Base-by-base conservation (phyloP, 768 basidiomycete genomes). In the Rickenella mellea region DNA sequence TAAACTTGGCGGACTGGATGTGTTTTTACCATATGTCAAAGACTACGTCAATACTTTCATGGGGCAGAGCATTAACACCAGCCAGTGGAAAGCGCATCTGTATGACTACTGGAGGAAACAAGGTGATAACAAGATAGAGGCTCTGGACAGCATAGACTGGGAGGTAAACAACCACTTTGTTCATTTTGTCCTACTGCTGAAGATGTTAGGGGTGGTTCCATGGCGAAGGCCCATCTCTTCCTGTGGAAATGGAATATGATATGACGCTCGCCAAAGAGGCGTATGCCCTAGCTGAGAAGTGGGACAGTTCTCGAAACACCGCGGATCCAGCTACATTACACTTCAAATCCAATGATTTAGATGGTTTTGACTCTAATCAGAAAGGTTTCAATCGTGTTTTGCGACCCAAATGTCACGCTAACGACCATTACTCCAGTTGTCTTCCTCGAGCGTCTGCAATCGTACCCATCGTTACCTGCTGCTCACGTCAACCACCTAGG, bases 21-120 rank as follows among this genome's bases (percentile, higher is more conserved):
- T 76, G 12, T 90, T 94, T 66, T 61, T 90, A 15, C 88, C 88
- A 1, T 93, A 93, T 54, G 74, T 86, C 40, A 76, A 71, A 48
- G 76, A 88, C 55, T 94, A 94, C 55, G 84, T 87, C 32, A 67
- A 70, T 40, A 86, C 82, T 0, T 94, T 83, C 61, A 79, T 76
- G 52, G 84, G 88, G 6, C 74, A 79, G 59, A 86, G 83, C 48
- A 89, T 92, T 56, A 82, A 81, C 10, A 91, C 89, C 0, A 66
- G 77, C 22, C 70, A 90, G 49, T 94, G 90, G 90, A 84, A 85
- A 52, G 64, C 67, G 0, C 85, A 93, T 54, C 62, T 94, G 10
- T 87, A 82, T 52, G 65, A 51, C 5, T 92, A 81, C 58, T 94
- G 73, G 61, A 59, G 62, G 36, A 67, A 65, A 40, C 56, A 83